Conservation (phyloP, 2,329 filamentous ascomycete species). For the Venturia effusa region DNA sequence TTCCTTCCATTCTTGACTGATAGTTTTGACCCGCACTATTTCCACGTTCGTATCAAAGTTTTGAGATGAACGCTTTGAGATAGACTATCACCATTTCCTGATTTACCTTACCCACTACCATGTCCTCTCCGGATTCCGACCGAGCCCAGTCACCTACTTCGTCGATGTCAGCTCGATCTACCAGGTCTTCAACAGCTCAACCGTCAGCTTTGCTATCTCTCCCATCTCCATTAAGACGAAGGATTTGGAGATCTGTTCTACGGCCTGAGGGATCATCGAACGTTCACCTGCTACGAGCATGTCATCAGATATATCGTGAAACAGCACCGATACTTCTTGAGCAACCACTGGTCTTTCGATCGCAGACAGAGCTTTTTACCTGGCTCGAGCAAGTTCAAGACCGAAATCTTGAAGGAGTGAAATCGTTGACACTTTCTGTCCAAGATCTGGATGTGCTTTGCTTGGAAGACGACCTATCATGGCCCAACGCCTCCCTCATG, state of each 20-base stretch:
- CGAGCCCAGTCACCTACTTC: background rate
- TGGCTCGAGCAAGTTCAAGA: background rate
- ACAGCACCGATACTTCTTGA: conserved; percentile 5
- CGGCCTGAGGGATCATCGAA: background rate
- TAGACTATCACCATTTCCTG: background rate
- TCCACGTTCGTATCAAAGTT: background rate
- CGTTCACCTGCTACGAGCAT: conserved; percentile 1
- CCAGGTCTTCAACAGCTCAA: background rate
- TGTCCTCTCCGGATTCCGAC: background rate
- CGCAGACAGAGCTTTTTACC: background rate
- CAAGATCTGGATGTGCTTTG: conserved; percentile 7
- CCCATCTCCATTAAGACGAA: background rate
- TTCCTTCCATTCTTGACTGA: background rate
- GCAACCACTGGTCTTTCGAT: background rate
- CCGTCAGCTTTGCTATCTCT: background rate
- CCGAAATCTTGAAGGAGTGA: background rate
- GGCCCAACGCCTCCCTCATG: conserved; percentile 2
- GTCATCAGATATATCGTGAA: conserved; percentile 7
- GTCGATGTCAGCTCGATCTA: background rate
- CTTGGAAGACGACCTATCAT: conserved; percentile 2
- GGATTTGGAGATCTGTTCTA: conserved; percentile 2
- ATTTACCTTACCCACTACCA: background rate
- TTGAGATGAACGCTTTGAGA: background rate
- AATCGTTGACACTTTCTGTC: background rate
- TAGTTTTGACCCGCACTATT: background rate